phyloP scores from a whole-genome alignment of 768 basidiomycete species.

The Suillus weaverae region DNA sequence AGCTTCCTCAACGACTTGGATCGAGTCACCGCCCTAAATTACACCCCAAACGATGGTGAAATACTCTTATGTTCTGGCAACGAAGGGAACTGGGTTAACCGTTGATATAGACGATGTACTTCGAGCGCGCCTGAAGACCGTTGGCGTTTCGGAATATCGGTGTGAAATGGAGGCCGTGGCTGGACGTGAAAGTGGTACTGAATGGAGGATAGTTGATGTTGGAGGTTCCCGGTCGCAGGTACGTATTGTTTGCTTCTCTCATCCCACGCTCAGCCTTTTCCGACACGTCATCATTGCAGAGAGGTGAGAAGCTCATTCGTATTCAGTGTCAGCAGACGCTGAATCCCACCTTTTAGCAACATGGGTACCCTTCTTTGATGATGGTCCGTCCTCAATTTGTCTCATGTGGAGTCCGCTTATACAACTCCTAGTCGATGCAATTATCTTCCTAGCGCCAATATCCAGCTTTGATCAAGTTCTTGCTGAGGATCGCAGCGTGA shows the following conservation, averaged over 20 bases:
- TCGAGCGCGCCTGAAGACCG: conserved; percentile 54
- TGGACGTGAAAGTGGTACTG: conserved; percentile 49
- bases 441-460: conserved; percentile 61
- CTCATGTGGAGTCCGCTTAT: not conserved
- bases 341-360: conserved; percentile 33
- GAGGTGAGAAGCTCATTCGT: conserved; percentile 27
- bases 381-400: conserved; percentile 32
- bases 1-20: conserved; percentile 54
- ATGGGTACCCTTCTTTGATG: conserved; percentile 59
- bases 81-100: not conserved
- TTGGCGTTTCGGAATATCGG: conserved; percentile 80
- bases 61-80: conserved; percentile 8
- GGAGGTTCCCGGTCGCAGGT: conserved; percentile 55
- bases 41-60: conserved; percentile 48
- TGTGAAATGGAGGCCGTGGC: conserved; percentile 73
- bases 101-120: conserved; percentile 47
- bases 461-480: conserved; percentile 57
- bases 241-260: conserved; percentile 17
- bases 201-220: conserved; percentile 57
- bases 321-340: conserved; percentile 1
- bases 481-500: conserved; percentile 51
- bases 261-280: not conserved
- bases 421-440: conserved; percentile 39
- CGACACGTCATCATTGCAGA: conserved; percentile 24
- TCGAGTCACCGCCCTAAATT: conserved; percentile 44